phyloP scores from a whole-genome alignment of 257 asterid species.

The Handroanthus guayacan region DNA sequence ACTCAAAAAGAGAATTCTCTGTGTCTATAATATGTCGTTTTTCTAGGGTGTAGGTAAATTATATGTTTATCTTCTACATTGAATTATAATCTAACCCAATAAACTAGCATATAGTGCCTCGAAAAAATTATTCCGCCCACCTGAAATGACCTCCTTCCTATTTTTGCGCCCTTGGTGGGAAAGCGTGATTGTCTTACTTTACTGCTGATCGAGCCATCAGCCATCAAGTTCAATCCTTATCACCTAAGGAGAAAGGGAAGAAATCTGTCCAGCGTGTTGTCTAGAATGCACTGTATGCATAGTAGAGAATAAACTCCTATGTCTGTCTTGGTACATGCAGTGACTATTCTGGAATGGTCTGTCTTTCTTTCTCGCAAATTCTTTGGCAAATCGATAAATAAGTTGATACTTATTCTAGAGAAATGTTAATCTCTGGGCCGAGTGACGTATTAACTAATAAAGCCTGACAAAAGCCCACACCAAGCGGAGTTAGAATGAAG shows the following conservation, averaged over 20 bases:
- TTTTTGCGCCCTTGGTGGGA: no score
- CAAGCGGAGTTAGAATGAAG: not conserved
- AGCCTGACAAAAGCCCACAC: not conserved
- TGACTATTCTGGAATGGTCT: not conserved
- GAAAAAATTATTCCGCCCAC: no score
- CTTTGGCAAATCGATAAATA: not conserved
- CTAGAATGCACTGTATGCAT: not conserved
- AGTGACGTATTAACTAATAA: not conserved
- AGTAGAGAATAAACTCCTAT: not conserved
- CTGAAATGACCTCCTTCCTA: no score
- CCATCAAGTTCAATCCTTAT: no score
- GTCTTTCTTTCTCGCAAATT: not conserved
- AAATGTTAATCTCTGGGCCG: not conserved
- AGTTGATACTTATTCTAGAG: constrained; percentile 7
- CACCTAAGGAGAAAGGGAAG: no score
- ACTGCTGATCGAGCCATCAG: no score
- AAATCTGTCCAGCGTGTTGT: not conserved
- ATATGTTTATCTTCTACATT: not conserved
- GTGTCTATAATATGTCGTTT: constrained; percentile 5
- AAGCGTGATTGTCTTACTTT: no score
- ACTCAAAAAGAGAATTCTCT: not conserved
- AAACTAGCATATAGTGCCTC: no score
- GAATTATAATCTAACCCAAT: not conserved
- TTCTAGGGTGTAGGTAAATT: not conserved
- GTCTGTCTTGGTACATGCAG: not conserved